These are phyloP conservation scores for Phlebopus sp. DNA, from an alignment of 1,284 basidiomycete genomes.

Conservation along the genomic window DNA sequence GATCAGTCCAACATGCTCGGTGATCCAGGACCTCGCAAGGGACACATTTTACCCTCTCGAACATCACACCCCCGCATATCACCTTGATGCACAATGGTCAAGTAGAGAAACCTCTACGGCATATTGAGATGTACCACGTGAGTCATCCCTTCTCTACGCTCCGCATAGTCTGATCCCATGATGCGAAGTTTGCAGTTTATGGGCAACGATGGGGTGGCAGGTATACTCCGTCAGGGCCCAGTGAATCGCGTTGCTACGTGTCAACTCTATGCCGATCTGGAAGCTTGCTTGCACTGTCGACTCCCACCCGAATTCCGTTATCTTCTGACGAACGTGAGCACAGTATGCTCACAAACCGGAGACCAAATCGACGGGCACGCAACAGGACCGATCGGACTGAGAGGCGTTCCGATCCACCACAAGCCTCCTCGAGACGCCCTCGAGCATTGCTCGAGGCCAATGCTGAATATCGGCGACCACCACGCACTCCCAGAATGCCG, in stretches of 20 bases:
- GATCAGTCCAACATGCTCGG: slow-evolving; percentile 12
- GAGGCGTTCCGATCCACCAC: too few species aligned
- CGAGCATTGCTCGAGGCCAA: too few species aligned
- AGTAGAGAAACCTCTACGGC: slow-evolving; percentile 31
- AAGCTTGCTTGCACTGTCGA: slow-evolving; percentile 21
- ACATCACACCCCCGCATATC: slow-evolving; percentile 13
- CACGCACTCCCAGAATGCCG: too few species aligned
- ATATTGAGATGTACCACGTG: slow-evolving; percentile 29
- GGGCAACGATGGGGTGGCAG: slow-evolving; percentile 31
- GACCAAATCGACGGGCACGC: background rate
- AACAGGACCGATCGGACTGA: background rate
- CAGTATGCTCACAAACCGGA: too few species aligned
- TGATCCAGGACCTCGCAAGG: slow-evolving; percentile 15
- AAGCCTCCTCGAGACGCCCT: too few species aligned
- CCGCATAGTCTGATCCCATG: slow-evolving; percentile 16
- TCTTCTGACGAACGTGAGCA: slow-evolving; percentile 7
- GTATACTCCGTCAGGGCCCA: slow-evolving; percentile 25
- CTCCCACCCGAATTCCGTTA: slow-evolving; percentile 27
- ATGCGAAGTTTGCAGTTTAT: slow-evolving; percentile 30
- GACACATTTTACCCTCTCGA: slow-evolving; percentile 13
- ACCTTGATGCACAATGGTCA: slow-evolving; percentile 28
- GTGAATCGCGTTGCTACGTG: slow-evolving; percentile 24
- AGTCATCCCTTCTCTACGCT: slow-evolving; percentile 11
- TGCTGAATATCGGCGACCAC: too few species aligned
- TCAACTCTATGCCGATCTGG: slow-evolving; percentile 20